Percentiles rank a stretch among this genome's conserved stretches.
phyloP scores from a whole-genome alignment of 345 rosid genomes.

The Turritis glabra region DNA sequence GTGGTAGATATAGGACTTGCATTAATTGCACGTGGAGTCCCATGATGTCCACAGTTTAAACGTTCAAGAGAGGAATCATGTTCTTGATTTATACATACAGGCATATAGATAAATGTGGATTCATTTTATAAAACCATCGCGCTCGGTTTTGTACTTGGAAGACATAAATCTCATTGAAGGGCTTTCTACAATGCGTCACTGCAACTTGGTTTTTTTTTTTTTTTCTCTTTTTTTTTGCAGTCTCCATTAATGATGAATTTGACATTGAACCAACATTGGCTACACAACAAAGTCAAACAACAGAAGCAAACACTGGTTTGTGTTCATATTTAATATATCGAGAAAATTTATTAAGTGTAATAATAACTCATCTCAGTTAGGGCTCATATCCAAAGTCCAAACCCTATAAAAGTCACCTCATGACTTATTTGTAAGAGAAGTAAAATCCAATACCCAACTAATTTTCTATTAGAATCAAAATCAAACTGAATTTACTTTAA shows the following conservation, averaged over 20 bases:
- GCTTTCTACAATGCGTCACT: constrained; percentile 15
- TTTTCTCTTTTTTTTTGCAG: background rate
- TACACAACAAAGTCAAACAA: constrained; percentile 25
- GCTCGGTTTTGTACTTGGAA: constrained; percentile 10
- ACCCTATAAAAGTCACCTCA: background rate
- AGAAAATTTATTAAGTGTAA: background rate
- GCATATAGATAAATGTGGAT: background rate
- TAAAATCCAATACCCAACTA: background rate
- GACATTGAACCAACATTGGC: constrained; percentile 21
- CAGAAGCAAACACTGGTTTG: constrained; percentile 20
- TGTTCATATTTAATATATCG: background rate
- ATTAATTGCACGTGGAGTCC: constrained; percentile 39
- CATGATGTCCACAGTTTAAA: constrained; percentile 21
- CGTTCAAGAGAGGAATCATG: constrained; percentile 7
- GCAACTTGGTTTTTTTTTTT: constrained; percentile 16
- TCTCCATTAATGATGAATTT: constrained; percentile 27
- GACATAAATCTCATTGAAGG: constrained; percentile 18
- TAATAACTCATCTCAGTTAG: background rate
- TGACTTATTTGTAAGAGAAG: background rate
- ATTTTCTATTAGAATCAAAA: background rate
- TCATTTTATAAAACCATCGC: background rate
- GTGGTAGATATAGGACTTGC: constrained; percentile 35
- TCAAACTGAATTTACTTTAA: background rate
- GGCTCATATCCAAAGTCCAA: background rate
- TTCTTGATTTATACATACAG: background rate